phyloP scores from a whole-genome alignment of 768 basidiomycete species.

The Macrolepiota dolichaula region DNA sequence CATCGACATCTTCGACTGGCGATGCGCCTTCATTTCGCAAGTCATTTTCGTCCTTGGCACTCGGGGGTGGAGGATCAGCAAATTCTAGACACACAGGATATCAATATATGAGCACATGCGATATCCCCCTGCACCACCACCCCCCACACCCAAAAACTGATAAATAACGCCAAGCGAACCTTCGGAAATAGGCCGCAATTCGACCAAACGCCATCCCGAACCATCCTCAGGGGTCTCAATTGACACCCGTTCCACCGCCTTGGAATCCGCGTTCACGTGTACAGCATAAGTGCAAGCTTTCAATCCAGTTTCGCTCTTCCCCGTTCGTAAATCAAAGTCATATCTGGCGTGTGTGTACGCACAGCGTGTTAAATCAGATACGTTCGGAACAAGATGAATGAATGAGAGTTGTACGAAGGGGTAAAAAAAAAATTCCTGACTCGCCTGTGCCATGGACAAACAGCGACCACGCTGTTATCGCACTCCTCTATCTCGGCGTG shows the following conservation, averaged over 20 bases:
- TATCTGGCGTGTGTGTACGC: conserved; percentile 57
- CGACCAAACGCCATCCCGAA: conserved; percentile 59
- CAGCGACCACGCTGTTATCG: conserved; percentile 55
- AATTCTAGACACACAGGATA: conserved; percentile 39
- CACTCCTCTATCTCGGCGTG: conserved; percentile 79
- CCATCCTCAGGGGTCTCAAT: conserved; percentile 55
- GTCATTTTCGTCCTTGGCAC: not conserved
- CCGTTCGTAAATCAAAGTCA: conserved; percentile 69
- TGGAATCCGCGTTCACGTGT: conserved; percentile 39
- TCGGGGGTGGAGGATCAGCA: conserved; percentile 55
- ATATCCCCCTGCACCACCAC: no score
- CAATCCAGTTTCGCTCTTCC: conserved; percentile 67
- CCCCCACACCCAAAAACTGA: no score
- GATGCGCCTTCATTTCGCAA: conserved; percentile 9
- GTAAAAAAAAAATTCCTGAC: conserved; percentile 14
- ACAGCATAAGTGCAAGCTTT: conserved; percentile 66
- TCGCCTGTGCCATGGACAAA: conserved; percentile 76
- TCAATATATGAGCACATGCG: not conserved
- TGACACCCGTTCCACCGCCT: conserved; percentile 47
- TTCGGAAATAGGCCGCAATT: conserved; percentile 71
- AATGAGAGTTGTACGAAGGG: no score
- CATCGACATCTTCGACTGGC: conserved; percentile 26
- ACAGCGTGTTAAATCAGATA: not conserved
- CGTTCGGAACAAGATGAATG: not conserved
- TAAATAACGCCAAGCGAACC: conserved; percentile 31